Evolutionary conservation across 2,329 filamentous ascomycete species (phyloP).

Genomic region (Diplodia mutila): DNA sequence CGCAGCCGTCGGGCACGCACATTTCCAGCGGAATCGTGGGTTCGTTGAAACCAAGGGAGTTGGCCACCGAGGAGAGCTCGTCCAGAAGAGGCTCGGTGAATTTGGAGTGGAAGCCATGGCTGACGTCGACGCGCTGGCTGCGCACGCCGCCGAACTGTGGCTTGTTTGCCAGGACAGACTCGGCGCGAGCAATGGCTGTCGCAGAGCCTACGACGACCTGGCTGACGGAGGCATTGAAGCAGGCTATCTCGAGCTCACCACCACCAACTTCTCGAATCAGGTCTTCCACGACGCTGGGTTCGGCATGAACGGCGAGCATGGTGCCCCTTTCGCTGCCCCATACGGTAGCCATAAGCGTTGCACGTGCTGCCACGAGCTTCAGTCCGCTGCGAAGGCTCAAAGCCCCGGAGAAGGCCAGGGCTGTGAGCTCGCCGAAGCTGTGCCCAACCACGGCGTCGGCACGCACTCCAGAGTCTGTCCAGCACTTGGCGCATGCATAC

Average conservation of each 20-base stretch:
- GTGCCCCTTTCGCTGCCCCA: background rate
- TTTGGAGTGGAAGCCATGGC: conserved; percentile 38
- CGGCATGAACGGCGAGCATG: background rate
- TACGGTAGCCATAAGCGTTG: background rate
- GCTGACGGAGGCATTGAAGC: background rate
- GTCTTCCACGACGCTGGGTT: background rate
- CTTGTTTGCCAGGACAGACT: background rate
- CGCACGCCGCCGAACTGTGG: conserved; percentile 30
- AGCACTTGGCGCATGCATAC: conserved; percentile 32
- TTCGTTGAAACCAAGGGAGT: background rate
- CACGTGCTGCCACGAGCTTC: conserved; percentile 35
- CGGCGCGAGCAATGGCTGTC: background rate
- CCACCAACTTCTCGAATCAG: background rate
- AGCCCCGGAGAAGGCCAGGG: conserved; percentile 40
- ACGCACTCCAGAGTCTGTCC: conserved; percentile 30
- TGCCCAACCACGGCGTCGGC: conserved; percentile 30
- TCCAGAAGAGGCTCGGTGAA: conserved; percentile 35
- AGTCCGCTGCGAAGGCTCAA: conserved; percentile 40
- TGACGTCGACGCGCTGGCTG: conserved; percentile 32
- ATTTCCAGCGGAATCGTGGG: background rate
- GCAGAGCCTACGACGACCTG: background rate
- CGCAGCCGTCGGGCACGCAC: background rate
- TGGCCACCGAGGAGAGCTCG: conserved; percentile 18
- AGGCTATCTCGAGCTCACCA: background rate
- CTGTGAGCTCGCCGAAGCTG: conserved; percentile 46